Base-by-base conservation (phyloP, 768 basidiomycete genomes). In the Arthromyces matolae region DNA sequence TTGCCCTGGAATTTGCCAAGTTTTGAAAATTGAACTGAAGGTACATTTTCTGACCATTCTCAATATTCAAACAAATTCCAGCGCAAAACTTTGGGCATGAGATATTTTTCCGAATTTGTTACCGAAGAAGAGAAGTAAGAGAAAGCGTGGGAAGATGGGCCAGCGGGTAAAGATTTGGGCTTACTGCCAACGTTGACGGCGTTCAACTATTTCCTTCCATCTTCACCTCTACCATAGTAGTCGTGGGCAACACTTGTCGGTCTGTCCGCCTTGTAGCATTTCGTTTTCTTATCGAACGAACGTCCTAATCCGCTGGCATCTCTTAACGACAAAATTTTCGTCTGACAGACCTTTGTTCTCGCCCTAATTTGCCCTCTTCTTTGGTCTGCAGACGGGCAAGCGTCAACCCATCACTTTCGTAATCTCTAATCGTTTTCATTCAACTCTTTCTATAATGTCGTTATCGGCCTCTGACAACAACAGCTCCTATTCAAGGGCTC, bases 381-480 rank as follows among this genome's bases (percentile, higher is more conserved):
- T 51, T 60, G 57, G 54, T 54, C 49, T 57, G 53, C 56, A 54
- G 59, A 55, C 62, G 65, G 60, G 60, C 64, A 64, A 62, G 59
- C 58, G 56, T 63, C 61, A 57, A 56, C 62, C 54, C 60, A 60
- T 45, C 63, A 60, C 65, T 64, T 66, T 69, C 70, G 67, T 90
- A 90, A 90, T 91, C 79, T 79, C 77, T 90, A 90, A 89, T 89
- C 80, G 69, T 77, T 79, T n/a, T 72, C 72, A 69, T 72, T 71
- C 71, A 68, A 70, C 76, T 73, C 66, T 53, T 64, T 69, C 71
- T 86, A 86, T 86, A 87, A 92, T 92, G 89, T 90, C 89, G 76
- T 83, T 91, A 79, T 89, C 89, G 67, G 80, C 87, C 67, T 76
- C 79, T 66, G 86, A 89, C 81, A 86, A 79, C 77, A 81, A 78